Evolutionary conservation across 495 filamentous ascomycete genomes (phyloP).

Genomic region (Amphirosellinia nigrospora): DNA sequence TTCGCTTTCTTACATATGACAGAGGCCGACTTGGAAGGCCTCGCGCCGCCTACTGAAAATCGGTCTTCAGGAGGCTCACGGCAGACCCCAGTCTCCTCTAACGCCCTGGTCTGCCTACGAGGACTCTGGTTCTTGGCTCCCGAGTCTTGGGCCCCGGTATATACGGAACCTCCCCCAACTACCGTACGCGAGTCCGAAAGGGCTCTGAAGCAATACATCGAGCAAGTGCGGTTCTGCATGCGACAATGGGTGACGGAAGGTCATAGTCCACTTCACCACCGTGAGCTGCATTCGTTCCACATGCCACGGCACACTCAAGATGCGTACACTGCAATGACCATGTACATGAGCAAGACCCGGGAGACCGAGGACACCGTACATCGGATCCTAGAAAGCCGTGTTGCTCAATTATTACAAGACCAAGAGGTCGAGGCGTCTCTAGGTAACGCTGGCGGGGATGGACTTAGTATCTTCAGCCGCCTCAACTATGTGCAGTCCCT

Average conservation of each 20-base stretch:
- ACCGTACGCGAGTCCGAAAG: constrained; percentile 7
- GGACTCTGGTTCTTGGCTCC: constrained; percentile 32
- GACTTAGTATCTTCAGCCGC: constrained; percentile 37
- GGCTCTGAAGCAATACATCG: constrained; percentile 29
- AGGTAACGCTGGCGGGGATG: background rate
- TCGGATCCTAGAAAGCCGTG: constrained; percentile 35
- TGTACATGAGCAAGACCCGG: constrained; percentile 27
- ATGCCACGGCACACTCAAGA: constrained; percentile 37
- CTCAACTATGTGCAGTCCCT: constrained; percentile 55
- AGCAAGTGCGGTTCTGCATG: constrained; percentile 29
- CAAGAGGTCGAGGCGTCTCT: constrained; percentile 29
- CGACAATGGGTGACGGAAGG: constrained; percentile 36
- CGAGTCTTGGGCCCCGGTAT: constrained; percentile 30
- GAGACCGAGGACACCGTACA: constrained; percentile 21
- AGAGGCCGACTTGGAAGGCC: constrained; percentile 1
- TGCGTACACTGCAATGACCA: constrained; percentile 31
- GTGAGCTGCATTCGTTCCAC: constrained; percentile 27
- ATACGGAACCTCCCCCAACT: constrained; percentile 5
- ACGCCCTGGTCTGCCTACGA: background rate
- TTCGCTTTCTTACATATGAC: constrained; percentile 8
- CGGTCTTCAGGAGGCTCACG: background rate
- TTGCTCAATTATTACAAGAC: constrained; percentile 32
- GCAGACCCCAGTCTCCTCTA: background rate
- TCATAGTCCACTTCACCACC: constrained; percentile 33
- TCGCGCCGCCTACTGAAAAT: background rate